A percentile compares a stretch with the other conserved stretches of the same genome.
Conservation (phyloP, 495 filamentous ascomycete species). For the Opeltia flavorubescens region DNA sequence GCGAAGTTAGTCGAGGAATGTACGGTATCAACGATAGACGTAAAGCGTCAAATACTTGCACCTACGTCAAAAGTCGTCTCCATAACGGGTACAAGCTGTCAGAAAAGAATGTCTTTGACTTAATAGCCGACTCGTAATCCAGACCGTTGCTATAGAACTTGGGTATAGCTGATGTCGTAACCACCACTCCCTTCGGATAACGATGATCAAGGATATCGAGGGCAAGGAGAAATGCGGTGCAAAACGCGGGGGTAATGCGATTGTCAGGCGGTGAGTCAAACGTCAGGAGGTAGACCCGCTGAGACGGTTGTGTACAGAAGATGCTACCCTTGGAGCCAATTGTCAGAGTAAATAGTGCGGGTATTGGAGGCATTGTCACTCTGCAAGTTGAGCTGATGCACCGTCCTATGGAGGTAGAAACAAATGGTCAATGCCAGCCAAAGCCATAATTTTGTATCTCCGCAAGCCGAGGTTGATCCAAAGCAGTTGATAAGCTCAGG, state of each 20-base stretch:
- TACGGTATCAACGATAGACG: not conserved
- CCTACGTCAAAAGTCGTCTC: constrained; percentile 46
- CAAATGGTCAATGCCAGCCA: too few species aligned
- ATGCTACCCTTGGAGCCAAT: constrained; percentile 33
- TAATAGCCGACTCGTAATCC: constrained; percentile 43
- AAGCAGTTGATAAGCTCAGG: too few species aligned
- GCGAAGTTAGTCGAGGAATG: not conserved
- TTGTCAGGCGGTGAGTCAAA: constrained; percentile 61
- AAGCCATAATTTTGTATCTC: too few species aligned
- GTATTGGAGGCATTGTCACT: constrained; percentile 13
- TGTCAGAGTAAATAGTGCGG: constrained; percentile 31
- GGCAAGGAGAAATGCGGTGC: constrained; percentile 47
- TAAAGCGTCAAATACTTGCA: too few species aligned
- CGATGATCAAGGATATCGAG: constrained; percentile 59
- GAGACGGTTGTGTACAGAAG: constrained; percentile 40
- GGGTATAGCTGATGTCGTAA: constrained; percentile 57
- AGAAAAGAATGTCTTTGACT: constrained; percentile 37
- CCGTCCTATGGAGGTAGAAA: too few species aligned
- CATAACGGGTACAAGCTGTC: constrained; percentile 44
- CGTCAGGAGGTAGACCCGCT: constrained; percentile 55
- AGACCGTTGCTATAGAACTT: constrained; percentile 80
- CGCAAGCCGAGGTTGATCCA: too few species aligned
- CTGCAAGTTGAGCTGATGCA: too few species aligned
- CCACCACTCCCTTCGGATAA: constrained; percentile 51
- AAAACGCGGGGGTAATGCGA: constrained; percentile 53